Base-by-base conservation (phyloP, 805 yeast species). In the Millerago galiae region DNA sequence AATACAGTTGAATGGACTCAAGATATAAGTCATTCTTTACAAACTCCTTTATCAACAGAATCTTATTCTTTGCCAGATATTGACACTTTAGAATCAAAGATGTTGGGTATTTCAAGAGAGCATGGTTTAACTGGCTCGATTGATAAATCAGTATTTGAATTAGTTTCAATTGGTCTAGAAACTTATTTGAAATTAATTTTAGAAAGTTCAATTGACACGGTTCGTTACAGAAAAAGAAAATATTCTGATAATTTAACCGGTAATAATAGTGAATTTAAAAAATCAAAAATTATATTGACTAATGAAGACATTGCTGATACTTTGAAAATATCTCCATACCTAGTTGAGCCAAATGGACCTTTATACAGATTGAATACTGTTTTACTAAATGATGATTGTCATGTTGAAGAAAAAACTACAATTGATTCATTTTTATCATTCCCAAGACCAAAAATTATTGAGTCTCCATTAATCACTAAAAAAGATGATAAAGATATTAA, bases 1-100 rank as follows among this genome's bases (percentile, higher is more conserved):
- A 77, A 75, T 51, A 74, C 86, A 28, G 74, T 80, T 26, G 83
- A 83, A 52, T 89, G 96, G 91, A 87, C 95, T 17, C 96, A 90
- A 60, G 98, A 93, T 57, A 86, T 93, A 14, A 74, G 83, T 41
- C 89, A 83, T 55, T 95, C 93, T 4, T 75, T 87, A 42, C 88
- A 85, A 51, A 77, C 93, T 2, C 91, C 93, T 5, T 68, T 90
- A 29, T 75, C 91, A 2, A 68, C 85, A 1, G 95, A 91, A 51
- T 70, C 77, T 30, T 86, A 71, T 58, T 90, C 90, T 48, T 61
- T 93, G 5, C 97, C 97, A 0, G 98, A 91, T 50, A 70, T 72
- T 33, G 89, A 81, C 36, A 73, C 72, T 31, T 62, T 93, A 35
- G 75, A 77, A 40, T 66, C 79, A 11, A 71, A 89, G 40, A 79